A percentile compares a stretch with the other conserved stretches of the same genome.
phyloP scores from a whole-genome alignment of 176 grass and related monocot species.

The Areca catechu region DNA sequence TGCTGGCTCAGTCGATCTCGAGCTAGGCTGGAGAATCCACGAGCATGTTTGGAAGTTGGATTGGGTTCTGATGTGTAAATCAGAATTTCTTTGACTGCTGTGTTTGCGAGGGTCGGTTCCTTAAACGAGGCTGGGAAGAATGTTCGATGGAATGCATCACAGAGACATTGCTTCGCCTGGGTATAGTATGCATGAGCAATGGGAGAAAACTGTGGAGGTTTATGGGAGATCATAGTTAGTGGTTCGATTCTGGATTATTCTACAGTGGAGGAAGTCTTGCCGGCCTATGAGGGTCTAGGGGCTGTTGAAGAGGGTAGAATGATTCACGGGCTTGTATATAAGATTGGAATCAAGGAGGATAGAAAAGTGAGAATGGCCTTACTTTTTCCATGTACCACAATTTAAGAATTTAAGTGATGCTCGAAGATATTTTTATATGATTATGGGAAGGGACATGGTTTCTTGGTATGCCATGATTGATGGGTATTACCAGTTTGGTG shows the following conservation, averaged over 20 bases:
- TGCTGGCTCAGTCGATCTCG: neutral
- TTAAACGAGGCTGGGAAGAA: neutral
- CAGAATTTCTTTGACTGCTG: neutral
- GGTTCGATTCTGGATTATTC: neutral
- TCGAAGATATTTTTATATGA: neutral
- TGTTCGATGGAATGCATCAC: neutral
- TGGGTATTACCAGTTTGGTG: neutral
- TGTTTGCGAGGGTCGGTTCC: neutral
- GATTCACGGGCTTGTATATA: neutral
- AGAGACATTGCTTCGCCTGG: neutral
- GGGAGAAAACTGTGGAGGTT: too few relatives aligned
- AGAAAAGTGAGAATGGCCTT: neutral
- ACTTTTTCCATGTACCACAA: conserved; percentile 1
- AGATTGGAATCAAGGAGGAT: conserved; percentile 1
- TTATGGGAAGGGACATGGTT: neutral
- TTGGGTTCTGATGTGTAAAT: neutral
- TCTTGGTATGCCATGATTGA: conserved; percentile 8
- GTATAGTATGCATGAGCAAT: neutral
- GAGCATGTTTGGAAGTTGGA: neutral
- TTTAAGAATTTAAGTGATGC: conserved; percentile 3
- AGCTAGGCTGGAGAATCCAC: neutral
- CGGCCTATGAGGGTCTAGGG: neutral
- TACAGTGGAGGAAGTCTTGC: neutral
- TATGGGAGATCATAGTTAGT: neutral
- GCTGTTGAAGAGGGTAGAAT: neutral